Evolutionary conservation across 352 stramenopile species (phyloP), one percentile per base, ranked within the genome.

Genomic region (Phytophthora lateralis): DNA sequence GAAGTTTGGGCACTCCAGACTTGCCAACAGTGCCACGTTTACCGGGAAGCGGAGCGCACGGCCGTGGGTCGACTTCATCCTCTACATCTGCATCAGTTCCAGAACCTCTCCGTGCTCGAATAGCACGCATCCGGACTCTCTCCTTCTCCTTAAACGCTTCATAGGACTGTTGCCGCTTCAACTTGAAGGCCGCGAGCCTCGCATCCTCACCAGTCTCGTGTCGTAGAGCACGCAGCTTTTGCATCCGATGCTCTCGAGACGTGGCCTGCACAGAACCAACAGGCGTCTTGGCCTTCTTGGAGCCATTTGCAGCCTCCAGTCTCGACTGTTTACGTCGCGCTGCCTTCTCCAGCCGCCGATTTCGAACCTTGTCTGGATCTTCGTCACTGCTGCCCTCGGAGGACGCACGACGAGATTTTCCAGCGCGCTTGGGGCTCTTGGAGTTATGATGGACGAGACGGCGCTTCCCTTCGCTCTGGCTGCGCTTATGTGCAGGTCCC

Each of bases 11-110:
- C 6, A 27, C 12, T 35, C 11, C 43, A 18, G 7, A 24, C 6
- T 50, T 50, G 6, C 14, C 18, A 27, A n/a, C 14, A 46, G 12
- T 20, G 24, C 27, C 39, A 21, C 14, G 12, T 21, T 43, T 43
- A 18, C 37, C 37, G 15, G 21, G 4, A 43, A 15, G 14, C n/a
- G 15, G 18, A 42, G 14, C 0, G 17, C 30, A 7, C 20, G 9
- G 18, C 41, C 32, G 37, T n/a, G 18, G 18, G 12, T 41, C 39
- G 11, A 24, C 37, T n/a, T 60, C 34, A 30, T 60, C 51, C 18
- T 68, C 58, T 2, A 59, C 32, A 53, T 60, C 46, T 55, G 53
- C 47, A 12, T 68, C 52, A 12, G 14, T 29, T 11, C 51, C 43
- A 29, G 44, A 45, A 29, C 6, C 34, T 4, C 41, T 55, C 38